Evolutionary conservation across 2,329 filamentous ascomycete genomes (phyloP), one percentile per base, ranked within the genome.

Genomic region (Fusarium sp.): DNA sequence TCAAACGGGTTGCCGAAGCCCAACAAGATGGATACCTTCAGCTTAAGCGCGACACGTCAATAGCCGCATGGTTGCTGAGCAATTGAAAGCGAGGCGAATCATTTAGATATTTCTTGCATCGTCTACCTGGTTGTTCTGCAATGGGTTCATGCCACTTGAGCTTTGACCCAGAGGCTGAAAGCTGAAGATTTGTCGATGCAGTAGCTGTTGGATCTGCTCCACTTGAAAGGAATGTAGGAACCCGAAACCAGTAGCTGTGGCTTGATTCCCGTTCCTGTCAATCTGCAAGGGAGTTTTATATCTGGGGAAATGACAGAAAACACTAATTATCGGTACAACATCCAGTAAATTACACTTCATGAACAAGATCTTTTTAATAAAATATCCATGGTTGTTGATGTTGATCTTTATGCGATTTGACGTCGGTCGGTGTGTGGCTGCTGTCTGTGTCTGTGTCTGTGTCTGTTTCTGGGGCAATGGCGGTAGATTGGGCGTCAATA

Each of bases 401-500:
- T 57, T 66, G 39, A 62, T 52, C 62, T 58, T 49, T 16, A 62
- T 69, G 62, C 37, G 34, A 60, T 52, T 60, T 43, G 51, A 58
- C 9, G 16, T 42, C 25, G 48, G 39, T 34, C 48, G 43, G 49
- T 50, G 63, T 48, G 68, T 48, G 65, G 16, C 16, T 62, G 57
- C 31, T 28, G 23, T 58, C 53, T 71, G 72, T 75, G 74, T 75
- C 53, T 71, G 72, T 75, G 74, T 75, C 73, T 75, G 70, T 39
- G n/a, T 61, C 55, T 72, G 73, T 75, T 75, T 75, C 74, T 75
- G 70, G 69, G 71, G 73, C 73, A 75, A 75, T 75, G 72, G 44
- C 41, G 54, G 65, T 28, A 69, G 70, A 67, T 75, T 73, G 70
- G 73, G 73, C 73, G 72, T 73, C 70, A 74, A 75, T 70, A 74